Conservation (phyloP, 495 filamentous ascomycete genomes). For the Delitschia confertaspora region DNA sequence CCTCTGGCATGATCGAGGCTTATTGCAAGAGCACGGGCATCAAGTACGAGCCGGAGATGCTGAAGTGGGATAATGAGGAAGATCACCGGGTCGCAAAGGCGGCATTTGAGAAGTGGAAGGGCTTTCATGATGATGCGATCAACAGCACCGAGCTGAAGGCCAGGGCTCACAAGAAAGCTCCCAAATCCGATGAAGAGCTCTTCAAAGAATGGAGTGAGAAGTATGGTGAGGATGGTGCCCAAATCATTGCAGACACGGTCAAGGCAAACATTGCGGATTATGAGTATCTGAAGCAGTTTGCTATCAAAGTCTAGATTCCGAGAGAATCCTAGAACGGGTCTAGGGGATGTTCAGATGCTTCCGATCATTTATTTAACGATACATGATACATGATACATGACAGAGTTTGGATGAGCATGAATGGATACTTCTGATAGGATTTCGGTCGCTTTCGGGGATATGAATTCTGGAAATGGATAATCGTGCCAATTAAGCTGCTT, state of each 20-base stretch:
- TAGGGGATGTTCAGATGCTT: no score
- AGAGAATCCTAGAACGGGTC: slow-evolving; percentile 3
- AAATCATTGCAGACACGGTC: slow-evolving; percentile 65
- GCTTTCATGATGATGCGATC: slow-evolving; percentile 93
- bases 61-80: slow-evolving; percentile 69
- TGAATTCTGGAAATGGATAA: no score
- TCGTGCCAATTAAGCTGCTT: no score
- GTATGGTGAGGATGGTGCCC: slow-evolving; percentile 68
- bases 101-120: slow-evolving; percentile 90
- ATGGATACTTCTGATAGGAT: no score
- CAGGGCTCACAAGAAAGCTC: slow-evolving; percentile 50
- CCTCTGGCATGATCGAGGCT: slow-evolving; percentile 58
- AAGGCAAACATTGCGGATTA: slow-evolving; percentile 77
- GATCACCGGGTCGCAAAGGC: slow-evolving; percentile 54
- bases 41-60: slow-evolving; percentile 61
- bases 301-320: slow-evolving; percentile 47
- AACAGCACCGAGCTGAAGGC: slow-evolving; percentile 63
- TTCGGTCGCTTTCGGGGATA: no score
- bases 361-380: no score
- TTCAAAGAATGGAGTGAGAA: slow-evolving; percentile 73
- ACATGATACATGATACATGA: no score
- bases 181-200: slow-evolving; percentile 59
- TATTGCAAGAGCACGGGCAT: slow-evolving; percentile 75
- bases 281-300: slow-evolving; percentile 84
- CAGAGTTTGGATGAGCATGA: no score